A percentile compares a stretch with the other conserved stretches of the same genome.
Evolutionary conservation across 305 asterid genomes (phyloP).

Genomic region (Ajuga reptans): DNA sequence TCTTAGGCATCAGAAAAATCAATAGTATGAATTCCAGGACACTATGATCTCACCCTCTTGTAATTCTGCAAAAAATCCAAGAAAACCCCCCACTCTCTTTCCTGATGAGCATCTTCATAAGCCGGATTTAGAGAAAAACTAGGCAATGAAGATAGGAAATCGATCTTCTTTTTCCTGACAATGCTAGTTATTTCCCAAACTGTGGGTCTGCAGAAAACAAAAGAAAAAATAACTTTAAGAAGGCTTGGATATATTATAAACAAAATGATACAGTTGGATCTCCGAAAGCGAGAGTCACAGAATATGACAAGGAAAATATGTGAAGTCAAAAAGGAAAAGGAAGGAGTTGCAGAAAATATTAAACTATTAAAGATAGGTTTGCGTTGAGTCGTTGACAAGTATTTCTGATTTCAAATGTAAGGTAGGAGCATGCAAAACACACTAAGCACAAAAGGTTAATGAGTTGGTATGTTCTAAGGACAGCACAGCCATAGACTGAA

Average conservation of each 20-base stretch:
- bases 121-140: slow-evolving; percentile 36
- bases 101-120: slow-evolving; percentile 41
- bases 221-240: slow-evolving; percentile 15
- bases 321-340: neutral
- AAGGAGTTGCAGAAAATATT: neutral
- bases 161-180: slow-evolving; percentile 22
- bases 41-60: slow-evolving; percentile 35
- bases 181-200: slow-evolving; percentile 37
- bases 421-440: neutral
- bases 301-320: neutral
- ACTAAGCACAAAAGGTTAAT: neutral
- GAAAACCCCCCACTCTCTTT: slow-evolving; percentile 52
- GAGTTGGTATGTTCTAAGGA: neutral
- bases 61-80: slow-evolving; percentile 32
- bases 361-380: neutral
- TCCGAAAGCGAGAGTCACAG: neutral
- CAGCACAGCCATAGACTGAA: neutral
- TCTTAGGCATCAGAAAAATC: neutral
- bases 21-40: slow-evolving; percentile 6
- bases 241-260: neutral
- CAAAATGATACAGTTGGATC: neutral
- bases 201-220: slow-evolving; percentile 35
- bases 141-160: slow-evolving; percentile 32
- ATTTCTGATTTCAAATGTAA: neutral
- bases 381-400: neutral